Evolutionary conservation across 1,139 yeast species (phyloP).

Genomic region (Pichia norvegensis): DNA sequence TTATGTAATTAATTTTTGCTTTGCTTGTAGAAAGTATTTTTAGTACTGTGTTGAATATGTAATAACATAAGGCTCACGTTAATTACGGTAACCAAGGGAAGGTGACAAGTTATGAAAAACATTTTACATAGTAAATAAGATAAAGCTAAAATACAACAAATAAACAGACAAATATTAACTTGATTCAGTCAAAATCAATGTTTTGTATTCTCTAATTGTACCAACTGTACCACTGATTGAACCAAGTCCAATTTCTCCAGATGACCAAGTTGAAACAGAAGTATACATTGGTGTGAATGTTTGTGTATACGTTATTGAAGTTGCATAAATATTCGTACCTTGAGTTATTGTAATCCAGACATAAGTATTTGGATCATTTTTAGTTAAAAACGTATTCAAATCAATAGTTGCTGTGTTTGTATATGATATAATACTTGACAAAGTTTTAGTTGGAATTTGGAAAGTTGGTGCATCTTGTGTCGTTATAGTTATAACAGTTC

Average conservation of each 20-base stretch:
- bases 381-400: conserved; percentile 14
- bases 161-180: neutral
- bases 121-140: neutral
- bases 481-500: conserved; percentile 19
- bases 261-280: conserved; percentile 33
- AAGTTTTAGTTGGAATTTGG: conserved; percentile 1
- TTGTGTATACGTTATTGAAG: conserved; percentile 37
- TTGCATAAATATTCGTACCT: conserved; percentile 14
- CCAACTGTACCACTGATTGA: conserved; percentile 53
- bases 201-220: conserved; percentile 36
- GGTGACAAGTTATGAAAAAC: neutral
- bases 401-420: conserved; percentile 12
- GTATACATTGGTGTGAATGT: conserved; percentile 35
- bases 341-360: conserved; percentile 16
- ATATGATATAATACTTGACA: neutral
- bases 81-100: no score
- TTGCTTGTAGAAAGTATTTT: neutral
- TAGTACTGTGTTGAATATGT: neutral
- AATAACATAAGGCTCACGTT: neutral
- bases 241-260: conserved; percentile 56
- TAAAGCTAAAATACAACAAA: neutral
- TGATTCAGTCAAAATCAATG: neutral
- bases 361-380: conserved; percentile 15
- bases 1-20: conserved; percentile 11
- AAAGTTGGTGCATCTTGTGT: conserved; percentile 15